These are phyloP conservation scores for Lactuca saligna DNA, from an alignment of 129 eudicot genomes.

Conservation along the genomic window DNA sequence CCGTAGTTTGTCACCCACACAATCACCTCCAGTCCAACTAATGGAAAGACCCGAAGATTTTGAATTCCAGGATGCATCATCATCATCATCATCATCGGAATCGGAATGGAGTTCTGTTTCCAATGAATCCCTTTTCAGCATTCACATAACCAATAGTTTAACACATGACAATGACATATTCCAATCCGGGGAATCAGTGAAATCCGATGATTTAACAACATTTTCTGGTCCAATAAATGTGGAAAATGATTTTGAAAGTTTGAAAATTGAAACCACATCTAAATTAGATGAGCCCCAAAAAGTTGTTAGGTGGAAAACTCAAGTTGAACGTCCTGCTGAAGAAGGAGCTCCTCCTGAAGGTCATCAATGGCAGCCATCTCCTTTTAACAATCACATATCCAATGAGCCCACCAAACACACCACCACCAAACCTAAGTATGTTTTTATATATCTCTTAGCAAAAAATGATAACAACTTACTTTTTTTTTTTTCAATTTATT, in stretches of 20 bases:
- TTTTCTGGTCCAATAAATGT: conserved; percentile 19
- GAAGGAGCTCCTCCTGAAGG: conserved; percentile 28
- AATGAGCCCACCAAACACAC: conserved; percentile 1
- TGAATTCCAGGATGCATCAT: conserved; percentile 31
- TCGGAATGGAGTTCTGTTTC: conserved; percentile 70
- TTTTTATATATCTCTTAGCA: neutral
- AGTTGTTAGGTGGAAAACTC: conserved; percentile 33
- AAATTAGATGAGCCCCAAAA: conserved; percentile 34
- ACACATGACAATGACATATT: conserved; percentile 34
- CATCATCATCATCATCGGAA: conserved; percentile 26
- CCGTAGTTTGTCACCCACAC: conserved; percentile 31
- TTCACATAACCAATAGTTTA: conserved; percentile 46
- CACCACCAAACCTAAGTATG: conserved; percentile 25
- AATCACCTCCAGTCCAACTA: conserved; percentile 60
- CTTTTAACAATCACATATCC: conserved; percentile 7
- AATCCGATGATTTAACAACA: conserved; percentile 25
- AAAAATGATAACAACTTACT: no score
- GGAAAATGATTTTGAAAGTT: conserved; percentile 22
- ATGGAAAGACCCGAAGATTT: conserved; percentile 53
- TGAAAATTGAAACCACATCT: conserved; percentile 15
- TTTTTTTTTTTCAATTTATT: no score
- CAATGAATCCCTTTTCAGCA: conserved; percentile 76
- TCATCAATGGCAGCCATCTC: conserved; percentile 28
- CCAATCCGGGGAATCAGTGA: conserved; percentile 26
- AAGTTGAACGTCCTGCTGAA: conserved; percentile 34